Conservation (phyloP, 2,329 filamentous ascomycete species). For the Aspergillus floridensis region DNA sequence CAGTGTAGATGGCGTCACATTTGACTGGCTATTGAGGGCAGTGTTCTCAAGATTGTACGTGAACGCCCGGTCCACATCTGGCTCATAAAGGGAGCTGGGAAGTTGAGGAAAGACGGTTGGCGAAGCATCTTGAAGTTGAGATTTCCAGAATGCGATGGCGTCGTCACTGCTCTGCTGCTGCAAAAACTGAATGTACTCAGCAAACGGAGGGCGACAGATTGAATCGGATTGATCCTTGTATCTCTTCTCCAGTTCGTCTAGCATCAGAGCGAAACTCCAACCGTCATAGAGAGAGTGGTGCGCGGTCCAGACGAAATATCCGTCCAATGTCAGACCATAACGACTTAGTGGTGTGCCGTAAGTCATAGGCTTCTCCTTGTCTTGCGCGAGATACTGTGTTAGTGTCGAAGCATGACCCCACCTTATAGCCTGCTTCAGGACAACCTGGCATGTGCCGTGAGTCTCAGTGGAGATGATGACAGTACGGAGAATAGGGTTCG, state of each 20-base stretch:
- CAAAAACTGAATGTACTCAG: background rate
- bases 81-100: background rate
- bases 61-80: background rate
- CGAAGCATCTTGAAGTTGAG: background rate
- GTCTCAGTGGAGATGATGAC: conserved; percentile 23
- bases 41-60: conserved; percentile 3
- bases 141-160: background rate
- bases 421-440: background rate
- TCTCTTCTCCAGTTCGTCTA: conserved; percentile 26
- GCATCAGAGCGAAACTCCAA: conserved; percentile 35
- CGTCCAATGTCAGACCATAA: background rate
- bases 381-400: background rate
- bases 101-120: background rate
- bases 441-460: conserved; percentile 24
- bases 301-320: conserved; percentile 21
- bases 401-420: background rate
- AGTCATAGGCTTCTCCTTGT: background rate
- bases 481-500: conserved; percentile 40
- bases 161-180: background rate
- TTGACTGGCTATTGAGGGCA: conserved; percentile 6
- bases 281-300: conserved; percentile 45
- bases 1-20: conserved; percentile 27
- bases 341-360: background rate
- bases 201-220: background rate
- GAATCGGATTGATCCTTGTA: background rate